Evolutionary conservation across 352 stramenopile species (phyloP), one percentile per base, ranked within the genome.

Genomic region (Globisporangium viniferum): DNA sequence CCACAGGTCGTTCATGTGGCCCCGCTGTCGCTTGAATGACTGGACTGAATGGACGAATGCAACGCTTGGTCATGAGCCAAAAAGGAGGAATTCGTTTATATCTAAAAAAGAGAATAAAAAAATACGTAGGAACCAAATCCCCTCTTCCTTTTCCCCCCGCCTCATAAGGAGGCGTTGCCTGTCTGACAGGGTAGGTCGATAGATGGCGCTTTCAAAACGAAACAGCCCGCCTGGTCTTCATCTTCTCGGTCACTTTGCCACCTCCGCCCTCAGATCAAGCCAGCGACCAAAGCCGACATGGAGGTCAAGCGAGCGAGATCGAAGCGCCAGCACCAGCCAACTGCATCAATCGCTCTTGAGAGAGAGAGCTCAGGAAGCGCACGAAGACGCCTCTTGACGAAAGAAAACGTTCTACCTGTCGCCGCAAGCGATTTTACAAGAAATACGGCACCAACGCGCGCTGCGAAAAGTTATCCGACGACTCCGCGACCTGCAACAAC

Each of bases 361-460:
- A 33, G 56, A 48, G 56, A 58, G 53, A 49, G 56, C 44, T n/a
- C 18, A 22, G 44, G 44, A 51, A 24, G 18, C 44, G 44, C 44
- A 51, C 18, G 44, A 24, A 51, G 44, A 24, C 22, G 44, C 44
- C 20, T 20, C 18, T 51, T n/a, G 6, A 51, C 5, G 44, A 51
- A 51, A 51, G 44, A 51, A 24, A 51, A 22, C 20, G 33, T 31
- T 22, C 56, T 60, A 18, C 18, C 29, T 53, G 33, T 29, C 22
- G 5, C 15, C 48, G 6, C 12, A 33, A 27, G 67, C 53, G 20
- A 46, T 53, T 27, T 51, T 94, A 95, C 83, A 95, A 74, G 77
- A 95, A 95, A 73, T 95, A 95, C 56, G 88, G 88, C 72, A 95
- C 88, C 59, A 90, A 66, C 51, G 86, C 83, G 41, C 88, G 88